phyloP scores from a whole-genome alignment of 2,329 filamentous ascomycete genomes.

The Teratosphaeria zuluensis region DNA sequence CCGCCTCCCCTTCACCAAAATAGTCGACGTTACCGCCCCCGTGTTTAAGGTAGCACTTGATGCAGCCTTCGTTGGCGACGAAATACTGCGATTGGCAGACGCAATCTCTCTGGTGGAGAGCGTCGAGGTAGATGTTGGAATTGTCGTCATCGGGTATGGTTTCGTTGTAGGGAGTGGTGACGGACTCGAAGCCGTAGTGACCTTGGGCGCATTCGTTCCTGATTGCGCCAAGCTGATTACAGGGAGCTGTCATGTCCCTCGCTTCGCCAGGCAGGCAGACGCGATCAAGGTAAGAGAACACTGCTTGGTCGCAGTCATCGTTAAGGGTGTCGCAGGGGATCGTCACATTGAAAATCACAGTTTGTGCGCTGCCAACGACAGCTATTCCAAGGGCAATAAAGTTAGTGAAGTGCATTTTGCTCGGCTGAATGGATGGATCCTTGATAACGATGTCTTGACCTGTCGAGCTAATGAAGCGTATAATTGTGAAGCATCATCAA shows the following conservation, averaged over 20 bases:
- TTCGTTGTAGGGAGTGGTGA: background rate
- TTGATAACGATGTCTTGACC: no score
- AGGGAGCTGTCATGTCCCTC: constrained; percentile 15
- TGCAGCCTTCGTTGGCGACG: constrained; percentile 11
- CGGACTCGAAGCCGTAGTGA: constrained; percentile 2
- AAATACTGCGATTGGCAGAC: constrained; percentile 20
- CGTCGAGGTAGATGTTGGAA: background rate
- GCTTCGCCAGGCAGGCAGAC: constrained; percentile 16
- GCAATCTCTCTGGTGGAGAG: constrained; percentile 10
- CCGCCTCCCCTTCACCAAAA: background rate
- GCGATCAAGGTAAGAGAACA: constrained; percentile 8
- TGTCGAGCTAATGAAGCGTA: no score
- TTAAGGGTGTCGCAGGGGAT: no score
- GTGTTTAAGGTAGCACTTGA: constrained; percentile 15
- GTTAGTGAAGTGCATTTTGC: no score
- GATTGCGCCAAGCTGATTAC: constrained; percentile 16
- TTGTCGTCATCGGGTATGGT: no score
- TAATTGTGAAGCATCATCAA: no score
- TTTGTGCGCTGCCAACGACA: no score
- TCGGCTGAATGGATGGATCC: no score
- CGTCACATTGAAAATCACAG: no score
- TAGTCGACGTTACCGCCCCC: constrained; percentile 5
- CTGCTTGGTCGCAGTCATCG: no score
- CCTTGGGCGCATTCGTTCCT: constrained; percentile 11
- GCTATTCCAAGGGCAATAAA: no score